Evolutionary conservation across 345 rosid species (phyloP).

Genomic region (Durio zibethinus): DNA sequence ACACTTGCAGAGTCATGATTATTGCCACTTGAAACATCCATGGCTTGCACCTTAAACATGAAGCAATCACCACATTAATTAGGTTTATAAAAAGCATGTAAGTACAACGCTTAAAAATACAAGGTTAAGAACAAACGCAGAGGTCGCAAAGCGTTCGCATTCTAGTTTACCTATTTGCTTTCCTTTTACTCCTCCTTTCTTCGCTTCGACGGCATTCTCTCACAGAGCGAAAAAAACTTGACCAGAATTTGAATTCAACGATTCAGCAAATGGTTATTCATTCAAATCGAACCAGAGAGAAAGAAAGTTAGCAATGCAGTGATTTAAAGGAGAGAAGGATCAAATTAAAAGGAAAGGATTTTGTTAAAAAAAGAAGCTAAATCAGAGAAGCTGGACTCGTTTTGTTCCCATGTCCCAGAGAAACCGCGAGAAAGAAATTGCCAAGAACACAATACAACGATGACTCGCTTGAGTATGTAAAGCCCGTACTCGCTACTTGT

Average conservation of each 20-base stretch:
- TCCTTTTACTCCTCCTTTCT: background rate
- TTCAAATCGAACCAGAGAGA: background rate
- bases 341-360: background rate
- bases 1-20: constrained; percentile 50
- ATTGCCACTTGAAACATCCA: constrained; percentile 44
- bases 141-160: constrained; percentile 15
- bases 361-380: background rate
- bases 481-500: background rate
- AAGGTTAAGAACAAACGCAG: constrained; percentile 1
- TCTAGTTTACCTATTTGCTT: background rate
- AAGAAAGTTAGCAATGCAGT: background rate
- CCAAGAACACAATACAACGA: background rate
- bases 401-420: background rate
- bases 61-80: background rate
- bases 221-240: background rate
- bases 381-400: background rate
- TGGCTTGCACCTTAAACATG: constrained; percentile 37
- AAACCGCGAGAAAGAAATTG: constrained; percentile 9
- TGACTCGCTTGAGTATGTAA: constrained; percentile 11
- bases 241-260: background rate
- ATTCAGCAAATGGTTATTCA: background rate
- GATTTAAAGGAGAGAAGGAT: background rate
- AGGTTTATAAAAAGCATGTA: background rate
- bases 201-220: background rate
- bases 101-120: constrained; percentile 1